Evolutionary conservation across 257 asterid species (phyloP).

Genomic region (Fraxinus quadrangulata): DNA sequence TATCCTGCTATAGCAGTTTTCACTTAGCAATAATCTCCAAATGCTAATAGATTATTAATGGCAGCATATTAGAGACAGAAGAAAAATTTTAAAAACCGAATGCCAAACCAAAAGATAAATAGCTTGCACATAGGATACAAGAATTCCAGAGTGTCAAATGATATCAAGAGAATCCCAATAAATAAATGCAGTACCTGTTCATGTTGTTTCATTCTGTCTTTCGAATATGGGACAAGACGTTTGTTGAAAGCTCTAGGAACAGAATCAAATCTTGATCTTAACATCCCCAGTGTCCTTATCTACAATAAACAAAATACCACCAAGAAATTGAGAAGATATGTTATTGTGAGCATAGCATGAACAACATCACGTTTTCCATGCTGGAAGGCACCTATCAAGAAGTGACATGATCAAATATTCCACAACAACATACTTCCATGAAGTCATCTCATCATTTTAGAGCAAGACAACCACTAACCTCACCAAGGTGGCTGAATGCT

Average conservation of each 20-base stretch:
- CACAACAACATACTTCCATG: not conserved
- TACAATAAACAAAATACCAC: conserved; percentile 33
- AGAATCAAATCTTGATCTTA: conserved; percentile 90
- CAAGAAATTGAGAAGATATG: conserved; percentile 12
- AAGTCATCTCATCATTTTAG: not conserved
- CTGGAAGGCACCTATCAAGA: conserved; percentile 6
- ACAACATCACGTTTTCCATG: not conserved
- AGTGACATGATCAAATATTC: not conserved
- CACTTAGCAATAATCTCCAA: conserved; percentile 18
- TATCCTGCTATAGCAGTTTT: conserved; percentile 58
- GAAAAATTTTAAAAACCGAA: not conserved
- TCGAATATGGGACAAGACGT: conserved; percentile 78
- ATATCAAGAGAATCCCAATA: conserved; percentile 28
- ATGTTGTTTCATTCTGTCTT: conserved; percentile 51
- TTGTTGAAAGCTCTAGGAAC: conserved; percentile 90
- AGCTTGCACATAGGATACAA: not conserved
- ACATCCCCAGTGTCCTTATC: conserved; percentile 98
- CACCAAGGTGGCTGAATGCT: conserved; percentile 99
- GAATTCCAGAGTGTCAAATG: conserved; percentile 11
- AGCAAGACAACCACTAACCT: conserved; percentile 55
- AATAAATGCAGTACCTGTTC: conserved; percentile 42
- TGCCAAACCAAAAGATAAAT: not conserved
- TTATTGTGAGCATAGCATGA: conserved; percentile 5
- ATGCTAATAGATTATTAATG: not conserved
- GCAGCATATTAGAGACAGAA: conserved; percentile 10